A percentile compares a stretch with the other conserved stretches of the same genome.
These are phyloP conservation scores for Alternaria sp. DNA, from an alignment of 2,329 filamentous ascomycete species.

Conservation along the genomic window DNA sequence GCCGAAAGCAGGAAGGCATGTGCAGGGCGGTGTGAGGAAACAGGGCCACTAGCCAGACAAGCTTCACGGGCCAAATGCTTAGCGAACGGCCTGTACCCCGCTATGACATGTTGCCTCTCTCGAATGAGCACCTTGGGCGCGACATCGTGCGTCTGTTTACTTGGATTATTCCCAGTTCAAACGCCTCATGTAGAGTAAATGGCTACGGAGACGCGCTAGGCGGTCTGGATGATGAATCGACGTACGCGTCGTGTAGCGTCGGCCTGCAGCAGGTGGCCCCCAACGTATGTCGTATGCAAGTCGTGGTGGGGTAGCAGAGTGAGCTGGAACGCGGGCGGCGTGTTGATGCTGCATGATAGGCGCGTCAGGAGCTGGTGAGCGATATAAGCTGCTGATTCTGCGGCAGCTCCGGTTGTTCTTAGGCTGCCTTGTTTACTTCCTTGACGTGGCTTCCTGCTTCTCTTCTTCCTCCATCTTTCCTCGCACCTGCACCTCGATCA, in stretches of 20 bases:
- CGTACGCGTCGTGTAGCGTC: conserved; percentile 2
- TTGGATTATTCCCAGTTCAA: not conserved
- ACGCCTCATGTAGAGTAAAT: not conserved
- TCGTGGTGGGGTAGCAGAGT: conserved; percentile 21
- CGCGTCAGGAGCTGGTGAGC: not conserved
- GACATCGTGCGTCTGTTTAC: not conserved
- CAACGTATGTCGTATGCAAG: conserved; percentile 7
- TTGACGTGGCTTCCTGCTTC: not conserved
- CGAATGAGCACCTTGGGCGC: conserved; percentile 11
- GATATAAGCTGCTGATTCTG: conserved; percentile 16
- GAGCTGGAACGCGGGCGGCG: conserved; percentile 4
- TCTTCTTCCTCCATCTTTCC: not conserved
- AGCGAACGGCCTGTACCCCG: conserved; percentile 15
- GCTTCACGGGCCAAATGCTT: conserved; percentile 27
- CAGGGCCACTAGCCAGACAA: conserved; percentile 16
- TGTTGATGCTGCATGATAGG: conserved; percentile 1
- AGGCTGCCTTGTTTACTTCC: not conserved
- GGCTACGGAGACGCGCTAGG: not conserved
- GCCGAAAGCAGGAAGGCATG: not conserved
- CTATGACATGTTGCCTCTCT: conserved; percentile 8
- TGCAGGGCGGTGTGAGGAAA: conserved; percentile 11
- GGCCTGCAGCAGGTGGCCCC: conserved; percentile 4
- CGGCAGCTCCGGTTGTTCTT: not conserved
- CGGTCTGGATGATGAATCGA: conserved; percentile 1
- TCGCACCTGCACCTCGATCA: not conserved